Percentiles rank a stretch among this genome's conserved stretches.
phyloP scores from a whole-genome alignment of 768 basidiomycete genomes.

The Gymnopilus junonius region DNA sequence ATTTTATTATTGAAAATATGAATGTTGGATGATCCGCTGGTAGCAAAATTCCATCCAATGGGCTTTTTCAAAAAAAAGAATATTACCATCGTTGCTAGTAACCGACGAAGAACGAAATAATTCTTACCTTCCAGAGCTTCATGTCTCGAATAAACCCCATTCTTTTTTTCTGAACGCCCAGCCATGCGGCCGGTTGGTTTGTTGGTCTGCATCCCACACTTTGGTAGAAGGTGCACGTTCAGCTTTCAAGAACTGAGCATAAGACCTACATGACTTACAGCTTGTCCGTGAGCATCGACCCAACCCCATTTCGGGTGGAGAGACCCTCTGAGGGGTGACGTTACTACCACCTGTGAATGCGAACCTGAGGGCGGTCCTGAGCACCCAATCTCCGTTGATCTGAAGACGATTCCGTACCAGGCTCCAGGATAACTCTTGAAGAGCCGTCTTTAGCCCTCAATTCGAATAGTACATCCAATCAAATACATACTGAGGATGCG shows the following conservation, averaged over 20 bases:
- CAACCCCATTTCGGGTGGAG: slow-evolving; percentile 64
- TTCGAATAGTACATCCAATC: not conserved
- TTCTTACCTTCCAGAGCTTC: slow-evolving; percentile 55
- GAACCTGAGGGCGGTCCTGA: slow-evolving; percentile 42
- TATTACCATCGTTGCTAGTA: not conserved
- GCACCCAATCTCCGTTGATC: not conserved
- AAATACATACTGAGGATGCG: not conserved
- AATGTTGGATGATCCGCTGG: slow-evolving; percentile 50
- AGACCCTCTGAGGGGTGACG: slow-evolving; percentile 60
- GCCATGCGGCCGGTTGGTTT: slow-evolving; percentile 59
- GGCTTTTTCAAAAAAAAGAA: slow-evolving; percentile 39
- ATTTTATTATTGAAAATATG: slow-evolving; percentile 61
- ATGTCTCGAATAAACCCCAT: slow-evolving; percentile 60
- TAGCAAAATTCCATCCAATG: slow-evolving; percentile 62
- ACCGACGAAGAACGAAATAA: not conserved
- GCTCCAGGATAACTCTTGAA: not conserved
- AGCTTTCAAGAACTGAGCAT: too few relatives aligned
- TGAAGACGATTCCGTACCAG: not conserved
- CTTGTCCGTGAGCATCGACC: slow-evolving; percentile 65
- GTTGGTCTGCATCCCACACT: slow-evolving; percentile 64
- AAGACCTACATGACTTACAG: slow-evolving; percentile 30
- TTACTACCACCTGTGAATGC: slow-evolving; percentile 58
- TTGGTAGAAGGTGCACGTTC: too few relatives aligned
- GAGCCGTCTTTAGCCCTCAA: not conserved
- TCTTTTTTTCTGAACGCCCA: slow-evolving; percentile 55